Percentiles rank a stretch among this genome's conserved stretches.
These are phyloP conservation scores for Nematocida minor DNA, from an alignment of 371 early-diverging fungal species.

Conservation along the genomic window DNA sequence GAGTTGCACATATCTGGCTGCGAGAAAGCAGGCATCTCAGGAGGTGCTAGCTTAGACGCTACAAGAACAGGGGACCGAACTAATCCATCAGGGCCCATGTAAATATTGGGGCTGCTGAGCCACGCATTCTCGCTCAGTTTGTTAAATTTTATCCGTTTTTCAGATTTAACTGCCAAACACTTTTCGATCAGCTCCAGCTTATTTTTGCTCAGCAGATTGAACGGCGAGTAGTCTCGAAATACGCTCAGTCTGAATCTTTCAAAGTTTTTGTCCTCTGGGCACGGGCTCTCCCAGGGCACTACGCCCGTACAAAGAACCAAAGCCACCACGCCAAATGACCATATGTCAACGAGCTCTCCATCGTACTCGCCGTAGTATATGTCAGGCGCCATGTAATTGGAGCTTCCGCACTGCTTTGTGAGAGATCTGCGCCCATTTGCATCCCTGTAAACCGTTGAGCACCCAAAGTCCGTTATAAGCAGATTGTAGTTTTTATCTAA, in stretches of 20 bases:
- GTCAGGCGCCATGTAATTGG: constrained; percentile 70
- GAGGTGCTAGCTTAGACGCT: constrained; percentile 7
- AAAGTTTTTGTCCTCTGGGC: constrained; percentile 61
- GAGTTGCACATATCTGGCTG: constrained; percentile 50
- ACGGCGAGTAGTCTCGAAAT: constrained; percentile 52
- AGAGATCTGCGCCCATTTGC: constrained; percentile 64
- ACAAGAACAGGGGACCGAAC: constrained; percentile 21
- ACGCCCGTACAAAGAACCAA: constrained; percentile 67
- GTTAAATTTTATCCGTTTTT: constrained; percentile 68
- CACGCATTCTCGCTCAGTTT: constrained; percentile 36
- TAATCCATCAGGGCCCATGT: constrained; percentile 41
- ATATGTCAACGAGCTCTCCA: constrained; percentile 68
- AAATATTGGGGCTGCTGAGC: constrained; percentile 25
- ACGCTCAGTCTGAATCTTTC: constrained; percentile 43
- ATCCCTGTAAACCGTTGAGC: constrained; percentile 67
- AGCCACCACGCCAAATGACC: constrained; percentile 69
- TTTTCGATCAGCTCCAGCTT: constrained; percentile 68
- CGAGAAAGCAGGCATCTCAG: constrained; percentile 36
- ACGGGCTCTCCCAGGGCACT: constrained; percentile 70
- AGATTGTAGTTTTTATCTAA: constrained; percentile 68
- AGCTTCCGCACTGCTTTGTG: constrained; percentile 67
- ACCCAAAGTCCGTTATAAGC: constrained; percentile 69
- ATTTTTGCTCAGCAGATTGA: constrained; percentile 38
- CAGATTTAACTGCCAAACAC: constrained; percentile 82
- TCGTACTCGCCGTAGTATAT: constrained; percentile 67